Conservation (phyloP, 306 rosid genomes). For the Astragalus membranaceus region DNA sequence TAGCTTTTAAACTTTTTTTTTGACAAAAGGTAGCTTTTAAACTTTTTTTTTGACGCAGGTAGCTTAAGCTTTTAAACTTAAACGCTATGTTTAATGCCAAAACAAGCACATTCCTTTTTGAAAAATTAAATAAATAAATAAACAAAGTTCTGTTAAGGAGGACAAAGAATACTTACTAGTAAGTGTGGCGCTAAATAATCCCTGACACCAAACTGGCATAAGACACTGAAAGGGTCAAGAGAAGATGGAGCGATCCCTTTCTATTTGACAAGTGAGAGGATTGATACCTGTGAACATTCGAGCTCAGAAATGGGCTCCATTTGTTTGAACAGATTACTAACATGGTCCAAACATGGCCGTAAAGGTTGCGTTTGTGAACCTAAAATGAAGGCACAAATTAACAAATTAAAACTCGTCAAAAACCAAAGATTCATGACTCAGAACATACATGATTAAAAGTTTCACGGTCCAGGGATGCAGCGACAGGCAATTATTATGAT, state of each 20-base stretch:
- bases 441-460: too few relatives aligned
- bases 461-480: too few relatives aligned
- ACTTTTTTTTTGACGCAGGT: too few relatives aligned
- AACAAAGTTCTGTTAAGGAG: background rate
- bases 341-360: slow-evolving; percentile 49
- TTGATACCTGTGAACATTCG: slow-evolving; percentile 55
- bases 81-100: too few relatives aligned
- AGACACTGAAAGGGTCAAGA: slow-evolving; percentile 26
- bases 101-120: too few relatives aligned
- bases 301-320: slow-evolving; percentile 63
- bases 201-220: slow-evolving; percentile 57
- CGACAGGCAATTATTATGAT: too few relatives aligned
- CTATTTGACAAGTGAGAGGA: background rate
- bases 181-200: slow-evolving; percentile 62
- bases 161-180: slow-evolving; percentile 41
- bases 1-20: too few relatives aligned
- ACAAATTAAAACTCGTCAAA: background rate
- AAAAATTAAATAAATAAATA: background rate
- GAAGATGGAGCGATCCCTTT: background rate
- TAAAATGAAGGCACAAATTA: slow-evolving; percentile 10
- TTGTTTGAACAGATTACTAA: slow-evolving; percentile 53
- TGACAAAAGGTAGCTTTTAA: too few relatives aligned
- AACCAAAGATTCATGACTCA: background rate
- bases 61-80: too few relatives aligned
- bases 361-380: slow-evolving; percentile 46